These are phyloP conservation scores for Chytridium lagenaria DNA, from an alignment of 371 early-diverging fungal species.

Conservation along the genomic window DNA sequence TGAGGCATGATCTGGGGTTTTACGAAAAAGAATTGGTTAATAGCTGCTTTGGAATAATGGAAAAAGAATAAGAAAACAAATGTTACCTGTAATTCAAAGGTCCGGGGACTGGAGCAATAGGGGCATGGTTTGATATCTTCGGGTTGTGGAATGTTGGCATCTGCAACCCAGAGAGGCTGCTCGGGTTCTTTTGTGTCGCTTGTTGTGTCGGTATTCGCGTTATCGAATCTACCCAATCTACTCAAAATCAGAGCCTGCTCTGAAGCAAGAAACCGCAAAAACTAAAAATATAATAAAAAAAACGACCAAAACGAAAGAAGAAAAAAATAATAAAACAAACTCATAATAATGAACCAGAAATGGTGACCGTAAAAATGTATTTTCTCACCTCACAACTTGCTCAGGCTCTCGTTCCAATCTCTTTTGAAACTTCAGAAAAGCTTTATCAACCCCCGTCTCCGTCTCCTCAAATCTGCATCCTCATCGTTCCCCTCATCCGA, in stretches of 20 bases:
- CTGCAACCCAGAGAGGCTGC: slow-evolving; percentile 83
- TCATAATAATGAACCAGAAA: too few relatives aligned
- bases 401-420: slow-evolving; percentile 78
- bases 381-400: slow-evolving; percentile 80
- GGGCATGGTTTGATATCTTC: slow-evolving; percentile 74
- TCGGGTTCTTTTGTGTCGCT: slow-evolving; percentile 28
- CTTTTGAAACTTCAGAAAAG: slow-evolving; percentile 90
- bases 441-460: slow-evolving; percentile 85
- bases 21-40: background rate
- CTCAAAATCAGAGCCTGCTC: background rate
- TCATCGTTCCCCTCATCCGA: slow-evolving; percentile 37
- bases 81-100: slow-evolving; percentile 95
- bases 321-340: background rate
- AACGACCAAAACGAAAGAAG: background rate
- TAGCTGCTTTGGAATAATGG: background rate
- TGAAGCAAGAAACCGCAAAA: too few relatives aligned
- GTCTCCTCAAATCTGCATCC: slow-evolving; percentile 68
- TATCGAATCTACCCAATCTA: slow-evolving; percentile 7
- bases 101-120: slow-evolving; percentile 73
- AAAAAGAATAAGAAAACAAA: too few relatives aligned
- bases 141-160: slow-evolving; percentile 62
- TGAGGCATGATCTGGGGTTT: slow-evolving; percentile 80
- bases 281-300: too few relatives aligned
- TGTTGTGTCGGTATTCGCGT: too few relatives aligned
- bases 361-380: too few relatives aligned